Percentiles rank a stretch among this genome's conserved stretches.
Conservation (phyloP, 2,329 filamentous ascomycete species). For the Emergomyces africanus region DNA sequence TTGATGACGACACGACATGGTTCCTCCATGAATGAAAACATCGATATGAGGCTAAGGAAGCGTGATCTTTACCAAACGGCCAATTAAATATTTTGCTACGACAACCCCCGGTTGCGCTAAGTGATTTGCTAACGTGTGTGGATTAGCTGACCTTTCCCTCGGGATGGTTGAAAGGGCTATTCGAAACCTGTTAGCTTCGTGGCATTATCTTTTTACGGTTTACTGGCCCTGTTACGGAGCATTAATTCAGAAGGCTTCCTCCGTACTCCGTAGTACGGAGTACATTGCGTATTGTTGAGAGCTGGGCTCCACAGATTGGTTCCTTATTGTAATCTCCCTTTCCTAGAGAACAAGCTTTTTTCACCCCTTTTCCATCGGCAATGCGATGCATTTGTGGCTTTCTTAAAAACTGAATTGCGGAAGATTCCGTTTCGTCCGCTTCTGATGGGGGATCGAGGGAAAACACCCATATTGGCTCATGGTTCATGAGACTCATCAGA, state of each 20-base stretch:
- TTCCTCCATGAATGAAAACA: not conserved
- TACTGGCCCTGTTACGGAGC: not conserved
- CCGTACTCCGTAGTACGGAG: too few species aligned
- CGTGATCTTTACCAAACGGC: not conserved
- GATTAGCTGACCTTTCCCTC: not conserved
- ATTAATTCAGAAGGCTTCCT: not conserved
- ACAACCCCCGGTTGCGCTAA: not conserved
- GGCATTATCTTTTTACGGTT: not conserved
- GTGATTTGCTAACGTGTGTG: not conserved
- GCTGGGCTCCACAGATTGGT: not conserved
- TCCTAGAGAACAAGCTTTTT: not conserved
- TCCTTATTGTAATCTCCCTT: not conserved
- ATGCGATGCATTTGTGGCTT: not conserved
- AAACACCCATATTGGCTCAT: not conserved
- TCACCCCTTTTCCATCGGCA: not conserved
- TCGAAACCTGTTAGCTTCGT: not conserved
- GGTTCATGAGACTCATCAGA: slow-evolving; percentile 1
- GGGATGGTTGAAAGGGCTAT: not conserved
- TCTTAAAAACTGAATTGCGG: not conserved
- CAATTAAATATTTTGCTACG: not conserved
- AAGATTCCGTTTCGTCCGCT: not conserved
- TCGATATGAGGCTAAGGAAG: not conserved
- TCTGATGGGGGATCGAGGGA: not conserved
- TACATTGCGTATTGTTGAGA: not conserved
- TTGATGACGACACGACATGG: not conserved